phyloP scores from a whole-genome alignment of 495 filamentous ascomycete genomes.

The Neurospora sp. region DNA sequence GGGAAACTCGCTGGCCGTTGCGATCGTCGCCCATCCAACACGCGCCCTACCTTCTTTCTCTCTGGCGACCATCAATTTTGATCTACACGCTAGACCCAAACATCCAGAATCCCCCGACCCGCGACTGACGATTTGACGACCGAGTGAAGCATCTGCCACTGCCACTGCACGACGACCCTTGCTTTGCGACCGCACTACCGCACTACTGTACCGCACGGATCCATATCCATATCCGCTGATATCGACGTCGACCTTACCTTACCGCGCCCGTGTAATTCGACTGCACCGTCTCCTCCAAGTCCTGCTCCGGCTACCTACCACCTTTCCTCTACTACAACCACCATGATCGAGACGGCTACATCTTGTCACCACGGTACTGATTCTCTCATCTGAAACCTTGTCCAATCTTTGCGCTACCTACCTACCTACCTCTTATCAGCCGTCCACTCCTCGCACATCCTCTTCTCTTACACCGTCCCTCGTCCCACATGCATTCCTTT shows the following conservation, averaged over 20 bases:
- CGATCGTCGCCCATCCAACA: not conserved
- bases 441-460: constrained; percentile 1
- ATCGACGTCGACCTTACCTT: not conserved
- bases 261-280: not conserved
- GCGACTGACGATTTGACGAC: not conserved
- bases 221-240: not conserved
- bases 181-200: not conserved
- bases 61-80: not conserved
- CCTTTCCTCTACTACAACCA: constrained; percentile 37
- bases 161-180: not conserved
- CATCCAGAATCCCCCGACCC: not conserved
- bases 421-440: constrained; percentile 7
- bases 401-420: not conserved
- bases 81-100: not conserved
- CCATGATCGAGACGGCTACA: constrained; percentile 53
- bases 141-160: not conserved
- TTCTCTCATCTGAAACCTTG: constrained; percentile 5
- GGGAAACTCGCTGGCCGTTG: not conserved
- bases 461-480: not conserved
- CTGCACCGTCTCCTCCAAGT: not conserved
- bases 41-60: not conserved
- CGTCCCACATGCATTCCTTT: constrained; percentile 7
- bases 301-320: not conserved
- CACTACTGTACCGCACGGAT: not conserved
- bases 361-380: constrained; percentile 52